Conservation (phyloP, 805 yeast species). For the Candida ficus region DNA sequence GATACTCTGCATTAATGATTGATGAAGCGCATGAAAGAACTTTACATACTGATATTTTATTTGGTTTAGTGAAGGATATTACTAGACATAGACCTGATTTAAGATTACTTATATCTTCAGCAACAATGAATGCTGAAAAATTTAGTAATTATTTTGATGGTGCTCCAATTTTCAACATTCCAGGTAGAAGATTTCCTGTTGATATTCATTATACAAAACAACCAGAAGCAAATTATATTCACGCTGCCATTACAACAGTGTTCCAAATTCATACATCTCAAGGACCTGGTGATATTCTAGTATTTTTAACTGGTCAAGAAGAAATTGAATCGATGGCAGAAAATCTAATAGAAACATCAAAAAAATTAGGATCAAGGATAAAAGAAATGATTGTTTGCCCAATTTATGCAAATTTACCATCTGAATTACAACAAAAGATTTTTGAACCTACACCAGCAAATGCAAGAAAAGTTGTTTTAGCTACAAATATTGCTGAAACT, state of each 20-base stretch:
- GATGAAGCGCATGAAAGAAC: constrained; percentile 99
- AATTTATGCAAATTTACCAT: constrained; percentile 86
- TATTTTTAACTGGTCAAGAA: constrained; percentile 93
- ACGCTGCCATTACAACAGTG: constrained; percentile 83
- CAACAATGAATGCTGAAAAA: constrained; percentile 87
- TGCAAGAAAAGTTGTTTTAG: constrained; percentile 81
- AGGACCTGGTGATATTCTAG: constrained; percentile 77
- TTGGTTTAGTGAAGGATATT: constrained; percentile 77
- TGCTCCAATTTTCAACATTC: constrained; percentile 85
- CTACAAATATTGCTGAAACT: constrained; percentile 97
- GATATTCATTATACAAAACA: constrained; percentile 75
- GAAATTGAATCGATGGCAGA: constrained; percentile 86
- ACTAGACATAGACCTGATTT: constrained; percentile 60
- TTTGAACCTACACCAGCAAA: constrained; percentile 84
- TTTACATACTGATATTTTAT: constrained; percentile 76
- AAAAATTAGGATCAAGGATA: constrained; percentile 47
- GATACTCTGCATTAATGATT: constrained; percentile 80
- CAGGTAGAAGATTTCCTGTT: constrained; percentile 93
- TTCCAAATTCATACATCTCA: constrained; percentile 79
- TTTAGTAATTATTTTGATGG: constrained; percentile 76
- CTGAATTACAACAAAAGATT: constrained; percentile 73
- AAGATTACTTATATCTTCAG: constrained; percentile 80
- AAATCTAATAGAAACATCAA: constrained; percentile 57
- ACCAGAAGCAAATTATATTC: constrained; percentile 88
- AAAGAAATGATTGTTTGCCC: constrained; percentile 72